Percentiles rank a stretch among this genome's conserved stretches.
These are phyloP conservation scores for Phytopythium kandeliae DNA, from an alignment of 352 stramenopile species.

Conservation along the genomic window DNA sequence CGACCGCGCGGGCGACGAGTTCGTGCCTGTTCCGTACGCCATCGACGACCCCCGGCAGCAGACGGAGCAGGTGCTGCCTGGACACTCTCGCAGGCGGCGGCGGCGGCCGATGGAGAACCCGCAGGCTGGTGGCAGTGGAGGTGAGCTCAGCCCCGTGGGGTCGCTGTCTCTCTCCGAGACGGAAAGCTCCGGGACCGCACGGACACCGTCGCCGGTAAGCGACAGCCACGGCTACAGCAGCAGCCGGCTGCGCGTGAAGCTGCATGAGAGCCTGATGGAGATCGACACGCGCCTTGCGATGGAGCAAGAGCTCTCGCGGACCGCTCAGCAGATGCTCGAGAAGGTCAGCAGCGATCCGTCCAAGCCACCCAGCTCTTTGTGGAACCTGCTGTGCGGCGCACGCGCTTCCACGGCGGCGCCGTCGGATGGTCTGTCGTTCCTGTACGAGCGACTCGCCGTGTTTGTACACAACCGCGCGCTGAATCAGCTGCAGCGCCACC, in stretches of 20 bases:
- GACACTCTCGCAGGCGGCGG: background rate
- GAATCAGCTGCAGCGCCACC: conserved; percentile 79
- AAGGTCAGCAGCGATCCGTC: conserved; percentile 16
- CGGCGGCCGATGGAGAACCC: conserved; percentile 24
- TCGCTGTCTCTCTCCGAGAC: conserved; percentile 18
- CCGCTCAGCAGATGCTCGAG: conserved; percentile 24
- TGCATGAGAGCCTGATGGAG: conserved; percentile 49
- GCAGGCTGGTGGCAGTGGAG: conserved; percentile 20
- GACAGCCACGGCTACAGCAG: conserved; percentile 8
- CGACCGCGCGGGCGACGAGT: conserved; percentile 14
- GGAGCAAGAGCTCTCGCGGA: conserved; percentile 32
- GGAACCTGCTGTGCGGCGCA: conserved; percentile 58
- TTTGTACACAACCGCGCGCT: conserved; percentile 58
- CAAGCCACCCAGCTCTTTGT: conserved; percentile 39
- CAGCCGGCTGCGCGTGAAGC: conserved; percentile 49
- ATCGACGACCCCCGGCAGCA: background rate
- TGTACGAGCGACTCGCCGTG: conserved; percentile 51
- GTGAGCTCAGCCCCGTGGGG: conserved; percentile 16
- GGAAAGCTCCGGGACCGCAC: conserved; percentile 14
- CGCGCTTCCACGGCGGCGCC: conserved; percentile 19
- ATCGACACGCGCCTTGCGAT: conserved; percentile 47
- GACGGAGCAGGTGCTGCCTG: background rate
- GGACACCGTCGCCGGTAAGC: conserved; percentile 1
- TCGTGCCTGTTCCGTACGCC: conserved; percentile 33
- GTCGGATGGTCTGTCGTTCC: conserved; percentile 47